Percentiles rank a stretch among this genome's conserved stretches.
Evolutionary conservation across 1,139 yeast species (phyloP).

Genomic region (Dujonia santamariae): DNA sequence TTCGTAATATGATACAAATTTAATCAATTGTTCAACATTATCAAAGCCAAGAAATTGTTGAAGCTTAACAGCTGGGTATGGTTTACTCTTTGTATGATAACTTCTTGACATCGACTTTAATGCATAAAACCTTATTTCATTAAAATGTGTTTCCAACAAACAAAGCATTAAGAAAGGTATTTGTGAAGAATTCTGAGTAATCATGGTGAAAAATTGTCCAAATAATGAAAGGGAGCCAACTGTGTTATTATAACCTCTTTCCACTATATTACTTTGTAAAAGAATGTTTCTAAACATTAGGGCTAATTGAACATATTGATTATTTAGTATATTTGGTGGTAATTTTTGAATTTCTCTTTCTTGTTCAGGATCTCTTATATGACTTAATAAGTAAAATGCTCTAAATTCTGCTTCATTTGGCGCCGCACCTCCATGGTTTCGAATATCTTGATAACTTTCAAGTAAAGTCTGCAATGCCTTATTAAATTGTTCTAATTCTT

Average conservation of each 20-base stretch:
- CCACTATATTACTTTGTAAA: constrained; percentile 61
- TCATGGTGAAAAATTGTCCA: constrained; percentile 60
- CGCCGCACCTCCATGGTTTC: constrained; percentile 63
- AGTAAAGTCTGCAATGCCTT: constrained; percentile 87
- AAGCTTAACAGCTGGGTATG: constrained; percentile 51
- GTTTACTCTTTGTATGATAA: constrained; percentile 69
- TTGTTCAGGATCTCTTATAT: constrained; percentile 79
- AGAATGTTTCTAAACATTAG: constrained; percentile 62
- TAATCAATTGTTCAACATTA: constrained; percentile 45
- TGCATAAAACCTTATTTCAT: constrained; percentile 76
- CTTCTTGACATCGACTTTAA: constrained; percentile 65
- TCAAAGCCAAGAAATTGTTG: constrained; percentile 64
- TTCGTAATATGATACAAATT: constrained; percentile 64
- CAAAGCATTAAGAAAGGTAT: constrained; percentile 69
- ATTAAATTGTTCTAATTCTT: constrained; percentile 90
- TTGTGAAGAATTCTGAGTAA: constrained; percentile 32
- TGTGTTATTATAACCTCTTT: constrained; percentile 52
- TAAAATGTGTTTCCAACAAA: constrained; percentile 75
- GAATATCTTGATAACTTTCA: constrained; percentile 81
- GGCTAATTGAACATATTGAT: constrained; percentile 67
- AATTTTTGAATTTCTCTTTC: constrained; percentile 73
- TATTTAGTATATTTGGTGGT: constrained; percentile 55
- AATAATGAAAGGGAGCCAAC: constrained; percentile 66
- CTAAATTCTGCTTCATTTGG: constrained; percentile 94
- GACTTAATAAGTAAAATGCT: constrained; percentile 80